Conservation (phyloP, 768 basidiomycete species). For the Psilocybe cyanescens region DNA sequence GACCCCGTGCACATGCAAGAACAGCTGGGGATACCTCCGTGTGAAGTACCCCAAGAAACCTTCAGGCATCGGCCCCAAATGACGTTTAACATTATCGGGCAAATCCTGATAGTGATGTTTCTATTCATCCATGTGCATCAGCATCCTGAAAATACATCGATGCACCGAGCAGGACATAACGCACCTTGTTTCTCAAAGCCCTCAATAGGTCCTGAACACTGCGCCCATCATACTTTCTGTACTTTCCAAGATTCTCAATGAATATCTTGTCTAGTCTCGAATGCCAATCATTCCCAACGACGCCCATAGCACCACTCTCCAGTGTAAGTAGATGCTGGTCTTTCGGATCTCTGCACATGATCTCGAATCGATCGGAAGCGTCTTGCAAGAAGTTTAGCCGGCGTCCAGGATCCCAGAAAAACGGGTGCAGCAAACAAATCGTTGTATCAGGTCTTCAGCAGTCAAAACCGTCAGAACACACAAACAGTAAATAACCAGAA, state of each 20-base stretch:
- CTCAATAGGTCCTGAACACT: conserved; percentile 92
- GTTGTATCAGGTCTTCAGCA: conserved; percentile 81
- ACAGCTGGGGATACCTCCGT: conserved; percentile 85
- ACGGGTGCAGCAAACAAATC: conserved; percentile 89
- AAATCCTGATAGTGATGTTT: conserved; percentile 99
- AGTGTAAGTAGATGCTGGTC: conserved; percentile 76
- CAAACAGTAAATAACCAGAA: not conserved
- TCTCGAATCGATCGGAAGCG: conserved; percentile 96
- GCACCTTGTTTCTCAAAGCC: conserved; percentile 93
- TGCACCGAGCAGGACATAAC: conserved; percentile 22
- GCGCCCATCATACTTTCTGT: conserved; percentile 92
- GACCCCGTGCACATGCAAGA: conserved; percentile 91
- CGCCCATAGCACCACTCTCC: conserved; percentile 66
- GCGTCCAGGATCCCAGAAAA: conserved; percentile 92
- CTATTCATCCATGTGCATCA: conserved; percentile 40
- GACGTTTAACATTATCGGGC: conserved; percentile 87
- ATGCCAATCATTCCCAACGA: conserved; percentile 94
- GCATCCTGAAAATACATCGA: not conserved
- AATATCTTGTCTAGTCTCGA: conserved; percentile 84
- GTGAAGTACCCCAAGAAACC: conserved; percentile 96
- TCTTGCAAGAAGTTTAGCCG: conserved; percentile 95
- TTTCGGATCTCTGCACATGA: conserved; percentile 92
- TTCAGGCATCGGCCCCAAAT: conserved; percentile 89
- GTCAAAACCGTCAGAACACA: not conserved
- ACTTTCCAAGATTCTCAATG: conserved; percentile 95